Conservation (phyloP, 2,329 filamentous ascomycete genomes). For the Thermomyces lanuginosus region DNA sequence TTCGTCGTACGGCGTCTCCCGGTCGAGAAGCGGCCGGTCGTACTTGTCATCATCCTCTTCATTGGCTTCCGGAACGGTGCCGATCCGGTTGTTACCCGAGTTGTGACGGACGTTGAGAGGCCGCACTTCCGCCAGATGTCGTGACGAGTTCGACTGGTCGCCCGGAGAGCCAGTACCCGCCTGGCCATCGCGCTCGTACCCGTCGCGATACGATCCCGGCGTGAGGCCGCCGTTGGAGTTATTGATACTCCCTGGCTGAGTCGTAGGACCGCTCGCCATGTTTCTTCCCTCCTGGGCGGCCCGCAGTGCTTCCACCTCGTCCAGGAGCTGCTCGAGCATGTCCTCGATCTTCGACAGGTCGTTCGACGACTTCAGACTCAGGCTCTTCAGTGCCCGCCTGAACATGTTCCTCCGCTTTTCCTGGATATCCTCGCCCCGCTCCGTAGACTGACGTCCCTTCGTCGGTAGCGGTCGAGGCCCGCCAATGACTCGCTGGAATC, state of each 20-base stretch:
- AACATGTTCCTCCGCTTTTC: conserved; percentile 88
- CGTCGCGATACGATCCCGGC: conserved; percentile 48
- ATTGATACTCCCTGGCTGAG: conserved; percentile 36
- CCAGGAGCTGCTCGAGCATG: conserved; percentile 80
- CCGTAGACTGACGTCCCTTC: conserved; percentile 34
- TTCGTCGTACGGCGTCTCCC: conserved; percentile 44
- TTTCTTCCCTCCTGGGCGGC: conserved; percentile 32
- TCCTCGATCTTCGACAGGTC: conserved; percentile 80
- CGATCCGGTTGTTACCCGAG: conserved; percentile 70
- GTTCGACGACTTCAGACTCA: conserved; percentile 73
- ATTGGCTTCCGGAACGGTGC: conserved; percentile 71
- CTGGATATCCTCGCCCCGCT: conserved; percentile 42
- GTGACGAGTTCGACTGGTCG: conserved; percentile 48
- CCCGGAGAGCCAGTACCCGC: conserved; percentile 59
- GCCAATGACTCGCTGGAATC: conserved; percentile 65
- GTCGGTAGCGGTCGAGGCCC: conserved; percentile 72
- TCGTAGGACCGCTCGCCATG: conserved; percentile 10
- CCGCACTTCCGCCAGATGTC: conserved; percentile 15
- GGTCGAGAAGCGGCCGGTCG: conserved; percentile 34
- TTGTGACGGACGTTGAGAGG: conserved; percentile 35
- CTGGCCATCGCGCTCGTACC: conserved; percentile 71
- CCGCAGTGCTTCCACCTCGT: conserved; percentile 76
- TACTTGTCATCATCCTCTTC: conserved; percentile 49
- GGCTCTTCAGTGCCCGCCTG: conserved; percentile 75
- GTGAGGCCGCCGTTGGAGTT: conserved; percentile 49